Evolutionary conservation across 306 rosid species (phyloP).

Genomic region (Mimosa bimucronata): DNA sequence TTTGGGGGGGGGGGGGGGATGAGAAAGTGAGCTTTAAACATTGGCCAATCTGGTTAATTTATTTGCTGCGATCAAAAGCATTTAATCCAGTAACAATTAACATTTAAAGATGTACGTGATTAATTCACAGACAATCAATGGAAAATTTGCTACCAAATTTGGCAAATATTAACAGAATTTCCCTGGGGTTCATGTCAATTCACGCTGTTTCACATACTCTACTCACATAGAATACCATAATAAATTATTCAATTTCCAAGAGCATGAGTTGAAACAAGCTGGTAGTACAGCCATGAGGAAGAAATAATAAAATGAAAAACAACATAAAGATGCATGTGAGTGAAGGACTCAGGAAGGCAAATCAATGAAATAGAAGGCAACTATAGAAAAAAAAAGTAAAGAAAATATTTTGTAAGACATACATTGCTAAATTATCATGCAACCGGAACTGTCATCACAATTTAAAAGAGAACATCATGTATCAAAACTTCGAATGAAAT

Average conservation of each 20-base stretch:
- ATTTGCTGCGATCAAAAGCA: not conserved
- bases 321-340: not conserved
- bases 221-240: slow-evolving; percentile 1
- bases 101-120: not conserved
- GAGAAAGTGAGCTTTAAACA: not conserved
- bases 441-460: not conserved
- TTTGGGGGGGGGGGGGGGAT: too few species aligned
- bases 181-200: not conserved
- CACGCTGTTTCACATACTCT: not conserved
- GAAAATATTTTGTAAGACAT: not conserved
- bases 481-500: not conserved
- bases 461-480: not conserved
- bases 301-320: not conserved
- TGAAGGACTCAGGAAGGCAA: not conserved
- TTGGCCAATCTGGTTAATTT: not conserved
- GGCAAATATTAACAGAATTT: not conserved
- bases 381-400: not conserved
- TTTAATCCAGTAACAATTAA: not conserved
- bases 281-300: not conserved
- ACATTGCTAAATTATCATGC: not conserved
- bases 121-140: not conserved
- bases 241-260: not conserved
- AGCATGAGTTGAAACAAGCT: not conserved
- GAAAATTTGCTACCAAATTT: not conserved
- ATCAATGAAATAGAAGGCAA: not conserved